Percentiles rank a stretch among this genome's conserved stretches.
These are phyloP conservation scores for Linnemannia elongata DNA, from an alignment of 192 early-diverging fungal genomes.

Conservation along the genomic window DNA sequence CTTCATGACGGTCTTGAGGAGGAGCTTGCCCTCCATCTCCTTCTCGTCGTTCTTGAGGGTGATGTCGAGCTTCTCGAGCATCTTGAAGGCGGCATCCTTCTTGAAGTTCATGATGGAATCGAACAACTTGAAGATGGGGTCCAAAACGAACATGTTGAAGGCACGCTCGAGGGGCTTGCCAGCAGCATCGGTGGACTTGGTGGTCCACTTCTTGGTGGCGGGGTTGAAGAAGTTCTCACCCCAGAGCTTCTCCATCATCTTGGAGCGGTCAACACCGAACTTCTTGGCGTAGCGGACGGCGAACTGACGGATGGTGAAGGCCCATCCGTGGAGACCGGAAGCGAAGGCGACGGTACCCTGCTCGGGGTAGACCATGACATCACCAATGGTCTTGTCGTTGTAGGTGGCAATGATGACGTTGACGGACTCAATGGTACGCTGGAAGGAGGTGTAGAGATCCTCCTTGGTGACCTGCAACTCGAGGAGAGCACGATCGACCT, in stretches of 20 bases:
- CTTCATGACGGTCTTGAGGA: constrained; percentile 97
- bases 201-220: constrained; percentile 97
- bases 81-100: constrained; percentile 84
- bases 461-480: constrained; percentile 97
- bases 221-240: constrained; percentile 99
- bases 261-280: constrained; percentile 95
- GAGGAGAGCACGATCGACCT: constrained; percentile 98
- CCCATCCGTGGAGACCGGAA: constrained; percentile 99
- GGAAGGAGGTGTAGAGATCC: constrained; percentile 93
- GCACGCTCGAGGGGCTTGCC: constrained; percentile 93
- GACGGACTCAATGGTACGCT: constrained; percentile 95
- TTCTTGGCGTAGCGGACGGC: constrained; percentile 97
- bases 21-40: constrained; percentile 91
- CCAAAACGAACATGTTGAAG: constrained; percentile 97
- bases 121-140: constrained; percentile 98
- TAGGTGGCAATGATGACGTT: constrained; percentile 99
- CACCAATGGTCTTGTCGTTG: constrained; percentile 88
- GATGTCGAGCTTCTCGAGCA: constrained; percentile 92
- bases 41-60: constrained; percentile 87
- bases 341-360: constrained; percentile 97
- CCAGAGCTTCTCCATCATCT: constrained; percentile 98
- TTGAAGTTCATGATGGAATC: constrained; percentile 97
- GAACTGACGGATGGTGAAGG: constrained; percentile 99
- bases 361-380: constrained; percentile 94
- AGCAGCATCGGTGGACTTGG: constrained; percentile 76